Evolutionary conservation across 164 flowering plant species (phyloP).

Genomic region (Aristolochia contorta): DNA sequence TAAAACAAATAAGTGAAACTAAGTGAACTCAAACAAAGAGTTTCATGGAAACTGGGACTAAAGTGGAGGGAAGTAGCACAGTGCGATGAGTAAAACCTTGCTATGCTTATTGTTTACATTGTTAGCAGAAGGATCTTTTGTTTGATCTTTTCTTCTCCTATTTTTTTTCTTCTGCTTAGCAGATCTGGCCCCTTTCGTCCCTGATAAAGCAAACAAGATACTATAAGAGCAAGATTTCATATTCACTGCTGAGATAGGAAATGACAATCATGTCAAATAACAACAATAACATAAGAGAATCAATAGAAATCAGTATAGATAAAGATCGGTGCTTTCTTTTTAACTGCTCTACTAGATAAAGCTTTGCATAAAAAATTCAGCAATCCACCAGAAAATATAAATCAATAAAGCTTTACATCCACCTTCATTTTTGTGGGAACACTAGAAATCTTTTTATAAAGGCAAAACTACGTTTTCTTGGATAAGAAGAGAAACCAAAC

Average conservation of each 20-base stretch:
- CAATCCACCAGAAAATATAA: no score
- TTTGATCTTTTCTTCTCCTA: constrained; percentile 62
- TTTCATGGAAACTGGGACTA: not conserved
- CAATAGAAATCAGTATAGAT: no score
- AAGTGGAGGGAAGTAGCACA: not conserved
- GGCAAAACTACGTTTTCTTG: no score
- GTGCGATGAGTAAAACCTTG: constrained; percentile 1
- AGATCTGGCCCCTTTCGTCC: constrained; percentile 40
- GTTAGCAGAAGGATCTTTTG: constrained; percentile 32
- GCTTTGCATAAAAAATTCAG: no score
- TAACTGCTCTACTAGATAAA: no score
- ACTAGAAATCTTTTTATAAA: no score
- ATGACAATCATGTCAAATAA: not conserved
- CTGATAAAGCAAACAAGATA: constrained; percentile 22
- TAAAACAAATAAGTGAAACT: constrained; percentile 10
- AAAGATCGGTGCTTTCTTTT: no score
- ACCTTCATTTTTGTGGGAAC: no score
- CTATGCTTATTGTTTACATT: constrained; percentile 10
- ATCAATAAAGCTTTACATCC: no score
- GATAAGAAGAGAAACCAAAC: no score
- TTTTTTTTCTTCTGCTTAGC: constrained; percentile 75
- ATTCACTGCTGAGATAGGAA: not conserved
- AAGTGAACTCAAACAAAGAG: not conserved
- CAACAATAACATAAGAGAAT: no score
- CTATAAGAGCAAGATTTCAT: not conserved